Conservation (phyloP, 805 yeast genomes). For the Starmerella cellae region DNA sequence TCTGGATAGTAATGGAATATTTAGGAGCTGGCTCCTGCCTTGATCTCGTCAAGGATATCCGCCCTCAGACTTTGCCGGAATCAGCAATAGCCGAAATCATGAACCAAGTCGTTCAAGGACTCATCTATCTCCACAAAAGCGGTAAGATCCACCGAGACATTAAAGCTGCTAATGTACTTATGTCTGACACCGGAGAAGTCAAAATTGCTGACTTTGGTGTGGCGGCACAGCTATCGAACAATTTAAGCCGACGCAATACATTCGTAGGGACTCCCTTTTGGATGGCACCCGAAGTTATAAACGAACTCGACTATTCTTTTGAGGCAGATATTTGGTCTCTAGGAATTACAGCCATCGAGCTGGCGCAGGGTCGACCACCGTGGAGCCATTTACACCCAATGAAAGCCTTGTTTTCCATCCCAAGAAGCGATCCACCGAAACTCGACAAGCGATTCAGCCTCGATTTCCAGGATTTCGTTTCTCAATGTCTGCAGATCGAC, state of each 20-base stretch:
- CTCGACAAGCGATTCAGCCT: slow-evolving; percentile 29
- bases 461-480: slow-evolving; percentile 58
- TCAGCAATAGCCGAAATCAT: slow-evolving; percentile 41
- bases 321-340: slow-evolving; percentile 71
- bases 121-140: slow-evolving; percentile 50
- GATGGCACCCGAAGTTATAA: slow-evolving; percentile 99
- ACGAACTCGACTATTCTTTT: slow-evolving; percentile 64
- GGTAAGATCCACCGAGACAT: slow-evolving; percentile 84
- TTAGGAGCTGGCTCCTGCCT: slow-evolving; percentile 67
- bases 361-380: slow-evolving; percentile 64
- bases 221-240: slow-evolving; percentile 61
- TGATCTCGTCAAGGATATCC: slow-evolving; percentile 38
- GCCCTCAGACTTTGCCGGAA: slow-evolving; percentile 42
- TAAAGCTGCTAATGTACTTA: slow-evolving; percentile 78
- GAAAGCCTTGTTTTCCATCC: slow-evolving; percentile 41
- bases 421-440: slow-evolving; percentile 37
- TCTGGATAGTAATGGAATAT: slow-evolving; percentile 73
- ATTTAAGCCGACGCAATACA: slow-evolving; percentile 37
- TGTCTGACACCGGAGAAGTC: slow-evolving; percentile 57
- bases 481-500: slow-evolving; percentile 54
- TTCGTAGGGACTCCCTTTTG: slow-evolving; percentile 53
- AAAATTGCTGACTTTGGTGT: slow-evolving; percentile 95
- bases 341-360: slow-evolving; percentile 65
- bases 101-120: slow-evolving; percentile 44
- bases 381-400: slow-evolving; percentile 39